Evolutionary conservation across 805 yeast genomes (phyloP).

Genomic region (Candida patagonica): DNA sequence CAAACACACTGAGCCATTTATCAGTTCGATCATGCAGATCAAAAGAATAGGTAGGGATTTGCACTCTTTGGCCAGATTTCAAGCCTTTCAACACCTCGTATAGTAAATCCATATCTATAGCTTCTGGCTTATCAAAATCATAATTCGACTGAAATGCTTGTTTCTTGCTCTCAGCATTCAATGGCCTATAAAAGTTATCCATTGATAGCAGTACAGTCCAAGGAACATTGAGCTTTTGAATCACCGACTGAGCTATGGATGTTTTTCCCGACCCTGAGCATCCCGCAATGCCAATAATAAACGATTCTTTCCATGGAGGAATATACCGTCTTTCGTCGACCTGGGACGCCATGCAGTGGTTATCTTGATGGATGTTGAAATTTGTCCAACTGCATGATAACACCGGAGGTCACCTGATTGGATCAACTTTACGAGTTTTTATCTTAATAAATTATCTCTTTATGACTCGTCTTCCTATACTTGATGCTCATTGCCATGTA

Average conservation of each 20-base stretch:
- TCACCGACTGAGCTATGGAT: constrained; percentile 75
- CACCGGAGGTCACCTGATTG: too few species aligned
- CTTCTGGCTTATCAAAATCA: constrained; percentile 84
- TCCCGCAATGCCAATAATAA: constrained; percentile 82
- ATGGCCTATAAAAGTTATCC: constrained; percentile 84
- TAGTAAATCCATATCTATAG: constrained; percentile 70
- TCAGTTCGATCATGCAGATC: constrained; percentile 50
- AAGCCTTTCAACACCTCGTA: constrained; percentile 53
- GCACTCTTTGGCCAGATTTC: constrained; percentile 36
- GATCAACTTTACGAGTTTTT: too few species aligned
- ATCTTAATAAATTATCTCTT: too few species aligned
- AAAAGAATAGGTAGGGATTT: constrained; percentile 66
- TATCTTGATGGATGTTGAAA: too few species aligned
- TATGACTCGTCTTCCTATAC: too few species aligned
- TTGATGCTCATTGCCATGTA: constrained; percentile 35
- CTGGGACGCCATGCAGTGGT: too few species aligned
- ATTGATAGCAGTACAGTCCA: constrained; percentile 87
- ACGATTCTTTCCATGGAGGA: constrained; percentile 88
- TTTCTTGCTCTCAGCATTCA: constrained; percentile 49
- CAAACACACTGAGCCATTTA: constrained; percentile 69
- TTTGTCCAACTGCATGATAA: too few species aligned
- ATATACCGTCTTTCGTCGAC: constrained; percentile 32
- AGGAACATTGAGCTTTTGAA: constrained; percentile 65
- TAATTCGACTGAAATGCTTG: constrained; percentile 59
- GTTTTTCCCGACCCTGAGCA: constrained; percentile 84